Base-by-base conservation (phyloP, 805 yeast genomes). In the Kodamaea neixiangensis region DNA sequence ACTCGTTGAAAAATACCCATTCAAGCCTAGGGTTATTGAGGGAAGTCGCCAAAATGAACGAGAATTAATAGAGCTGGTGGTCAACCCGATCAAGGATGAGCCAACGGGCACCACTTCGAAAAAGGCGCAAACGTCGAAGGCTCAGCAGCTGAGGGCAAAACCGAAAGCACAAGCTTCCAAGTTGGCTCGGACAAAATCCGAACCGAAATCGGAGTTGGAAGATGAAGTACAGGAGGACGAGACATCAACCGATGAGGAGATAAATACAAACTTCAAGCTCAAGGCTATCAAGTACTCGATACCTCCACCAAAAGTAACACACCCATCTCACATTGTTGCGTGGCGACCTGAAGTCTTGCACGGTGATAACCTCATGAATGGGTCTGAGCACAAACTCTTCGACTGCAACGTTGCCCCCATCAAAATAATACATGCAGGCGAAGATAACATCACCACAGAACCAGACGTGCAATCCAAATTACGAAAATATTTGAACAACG, bases 311-410 rank as follows among this genome's bases (percentile, higher is more conserved):
- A 53, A 66, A 33, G 64, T 74, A 7, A 74, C 77, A 0, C 77
- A 74, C 54, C 79, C 79, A 3, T 71, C 77, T 1, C 79, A 74
- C 58, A 69, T 74, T 9, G 77, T 77, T 4, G 50, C 64, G 6
- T 73, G 78, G 77, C 61, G 62, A 22, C 76, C 77, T 2, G 62
- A 63, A 47, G 49, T 48, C 5, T 51, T 50, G 17, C 31, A 25
- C 31, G 42, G 37, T 13, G 62, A 58, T 11, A 54, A 58, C 10
- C 52, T 46, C 31, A 50, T 51, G 48, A 58, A 53, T 14, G 60
- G 52, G 14, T 46, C 52, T 2, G 58, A 61, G 3, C 53, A 57
- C 14, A 48, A 56, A 21, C 55, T 68, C 5, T 54, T 70, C 4
- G 65, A 67, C 3, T 71, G 58, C 50, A 40, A 62, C 34, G 66